A percentile compares a stretch with the other conserved stretches of the same genome.
These are phyloP conservation scores for Vigna hirtella DNA, from an alignment of 306 rosid genomes.

Conservation along the genomic window DNA sequence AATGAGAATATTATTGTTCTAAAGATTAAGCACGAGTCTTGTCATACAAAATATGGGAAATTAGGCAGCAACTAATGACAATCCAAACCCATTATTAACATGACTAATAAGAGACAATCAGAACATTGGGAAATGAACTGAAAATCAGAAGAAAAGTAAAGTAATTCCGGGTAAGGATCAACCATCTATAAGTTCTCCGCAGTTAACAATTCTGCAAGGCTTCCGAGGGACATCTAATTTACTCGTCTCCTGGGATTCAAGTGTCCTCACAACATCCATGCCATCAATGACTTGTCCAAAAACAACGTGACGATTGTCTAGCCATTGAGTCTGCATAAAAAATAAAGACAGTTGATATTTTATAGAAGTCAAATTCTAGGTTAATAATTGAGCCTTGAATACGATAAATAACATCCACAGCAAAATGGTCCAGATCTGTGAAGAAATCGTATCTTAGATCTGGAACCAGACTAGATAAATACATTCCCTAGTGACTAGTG, in stretches of 20 bases:
- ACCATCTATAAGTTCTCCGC: conserved; percentile 72
- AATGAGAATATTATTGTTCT: conserved; percentile 6
- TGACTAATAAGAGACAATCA: neutral
- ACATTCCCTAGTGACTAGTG: neutral
- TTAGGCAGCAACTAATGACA: neutral
- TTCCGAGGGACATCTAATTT: conserved; percentile 69
- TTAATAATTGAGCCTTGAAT: conserved; percentile 29
- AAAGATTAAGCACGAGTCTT: neutral
- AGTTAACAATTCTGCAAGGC: conserved; percentile 81
- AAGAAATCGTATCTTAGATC: neutral
- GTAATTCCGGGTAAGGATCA: conserved; percentile 46
- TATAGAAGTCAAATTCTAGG: conserved; percentile 4
- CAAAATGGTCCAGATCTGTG: neutral
- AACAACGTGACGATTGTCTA: conserved; percentile 92
- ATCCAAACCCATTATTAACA: conserved; percentile 26
- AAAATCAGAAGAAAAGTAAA: conserved; percentile 31
- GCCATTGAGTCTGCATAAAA: conserved; percentile 85
- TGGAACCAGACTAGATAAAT: conserved; percentile 22
- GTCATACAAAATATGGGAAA: conserved; percentile 31
- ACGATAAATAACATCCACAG: conserved; percentile 10
- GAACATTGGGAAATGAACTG: conserved; percentile 34
- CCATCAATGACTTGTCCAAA: conserved; percentile 84
- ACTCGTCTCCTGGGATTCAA: conserved; percentile 86
- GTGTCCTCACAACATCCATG: conserved; percentile 71
- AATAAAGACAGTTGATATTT: conserved; percentile 29